Evolutionary conservation across 129 eudicot species (phyloP).

Genomic region (Sambucus nigra): DNA sequence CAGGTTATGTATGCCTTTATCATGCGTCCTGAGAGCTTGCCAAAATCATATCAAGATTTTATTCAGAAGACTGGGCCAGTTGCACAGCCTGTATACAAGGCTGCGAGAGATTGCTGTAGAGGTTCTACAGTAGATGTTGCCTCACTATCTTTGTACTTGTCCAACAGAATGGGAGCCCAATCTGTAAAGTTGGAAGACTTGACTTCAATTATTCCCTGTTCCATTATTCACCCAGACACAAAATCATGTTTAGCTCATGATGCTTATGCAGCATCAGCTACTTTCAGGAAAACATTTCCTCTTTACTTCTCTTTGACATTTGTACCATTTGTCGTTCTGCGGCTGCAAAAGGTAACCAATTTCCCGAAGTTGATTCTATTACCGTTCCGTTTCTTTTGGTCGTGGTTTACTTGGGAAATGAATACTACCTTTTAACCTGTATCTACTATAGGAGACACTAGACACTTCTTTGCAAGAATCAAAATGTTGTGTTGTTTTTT

Average conservation of each 20-base stretch:
- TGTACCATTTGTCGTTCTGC: constrained; percentile 93
- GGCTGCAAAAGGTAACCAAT: constrained; percentile 71
- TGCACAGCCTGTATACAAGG: constrained; percentile 83
- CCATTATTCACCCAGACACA: constrained; percentile 79
- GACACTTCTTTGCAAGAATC: too few species aligned
- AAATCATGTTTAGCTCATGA: constrained; percentile 79
- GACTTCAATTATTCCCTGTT: constrained; percentile 83
- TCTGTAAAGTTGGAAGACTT: constrained; percentile 54
- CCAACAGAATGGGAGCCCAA: constrained; percentile 36
- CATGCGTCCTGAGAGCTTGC: constrained; percentile 99
- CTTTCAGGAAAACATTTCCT: constrained; percentile 93
- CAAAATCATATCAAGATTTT: constrained; percentile 89
- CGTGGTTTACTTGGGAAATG: too few species aligned
- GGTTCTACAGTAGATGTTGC: constrained; percentile 84
- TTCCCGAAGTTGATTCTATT: constrained; percentile 1
- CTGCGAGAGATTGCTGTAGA: constrained; percentile 92
- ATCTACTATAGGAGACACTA: too few species aligned
- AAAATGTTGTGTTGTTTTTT: too few species aligned
- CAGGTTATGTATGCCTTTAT: constrained; percentile 97
- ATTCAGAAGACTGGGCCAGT: constrained; percentile 99
- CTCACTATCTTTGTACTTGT: constrained; percentile 62
- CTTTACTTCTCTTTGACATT: constrained; percentile 92
- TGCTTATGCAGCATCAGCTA: constrained; percentile 57
- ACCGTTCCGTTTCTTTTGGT: background rate
- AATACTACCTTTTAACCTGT: too few species aligned